Evolutionary conservation across 345 rosid genomes (phyloP).

Genomic region (Isatis tinctoria): DNA sequence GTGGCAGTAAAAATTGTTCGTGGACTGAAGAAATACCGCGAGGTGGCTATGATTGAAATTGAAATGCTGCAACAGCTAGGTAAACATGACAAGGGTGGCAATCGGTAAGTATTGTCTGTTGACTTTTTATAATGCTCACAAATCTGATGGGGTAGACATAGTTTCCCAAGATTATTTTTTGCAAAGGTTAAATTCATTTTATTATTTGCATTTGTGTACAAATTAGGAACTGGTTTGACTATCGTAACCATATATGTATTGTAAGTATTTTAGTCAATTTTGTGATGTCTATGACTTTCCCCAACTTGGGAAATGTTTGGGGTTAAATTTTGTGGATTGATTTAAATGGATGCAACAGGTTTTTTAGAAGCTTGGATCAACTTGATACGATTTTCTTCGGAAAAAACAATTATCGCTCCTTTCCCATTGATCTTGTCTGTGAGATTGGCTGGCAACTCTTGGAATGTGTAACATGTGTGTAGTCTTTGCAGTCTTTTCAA

Average conservation of each 20-base stretch:
- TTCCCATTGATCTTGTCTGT: slow-evolving; percentile 96
- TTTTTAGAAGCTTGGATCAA: slow-evolving; percentile 99
- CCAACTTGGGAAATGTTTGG: slow-evolving; percentile 46
- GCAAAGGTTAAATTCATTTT: slow-evolving; percentile 69
- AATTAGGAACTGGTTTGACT: slow-evolving; percentile 99
- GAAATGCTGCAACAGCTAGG: slow-evolving; percentile 83
- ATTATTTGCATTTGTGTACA: slow-evolving; percentile 99
- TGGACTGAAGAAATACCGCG: slow-evolving; percentile 81
- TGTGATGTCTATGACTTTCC: slow-evolving; percentile 57
- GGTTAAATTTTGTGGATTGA: slow-evolving; percentile 78
- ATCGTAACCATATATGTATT: slow-evolving; percentile 99
- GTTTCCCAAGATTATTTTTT: slow-evolving; percentile 7
- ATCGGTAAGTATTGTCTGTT: slow-evolving; percentile 55
- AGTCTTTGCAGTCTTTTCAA: slow-evolving; percentile 56
- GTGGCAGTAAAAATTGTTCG: slow-evolving; percentile 90
- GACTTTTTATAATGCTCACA: not conserved
- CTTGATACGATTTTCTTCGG: slow-evolving; percentile 97
- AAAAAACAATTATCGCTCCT: slow-evolving; percentile 96
- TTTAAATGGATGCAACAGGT: slow-evolving; percentile 86
- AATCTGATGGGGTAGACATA: slow-evolving; percentile 12
- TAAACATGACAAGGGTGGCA: slow-evolving; percentile 77
- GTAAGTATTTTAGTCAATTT: slow-evolving; percentile 70
- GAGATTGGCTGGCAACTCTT: slow-evolving; percentile 99
- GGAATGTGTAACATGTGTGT: slow-evolving; percentile 99
- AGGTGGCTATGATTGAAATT: slow-evolving; percentile 90